Conservation (phyloP, 345 rosid genomes). For the Viola odorata region DNA sequence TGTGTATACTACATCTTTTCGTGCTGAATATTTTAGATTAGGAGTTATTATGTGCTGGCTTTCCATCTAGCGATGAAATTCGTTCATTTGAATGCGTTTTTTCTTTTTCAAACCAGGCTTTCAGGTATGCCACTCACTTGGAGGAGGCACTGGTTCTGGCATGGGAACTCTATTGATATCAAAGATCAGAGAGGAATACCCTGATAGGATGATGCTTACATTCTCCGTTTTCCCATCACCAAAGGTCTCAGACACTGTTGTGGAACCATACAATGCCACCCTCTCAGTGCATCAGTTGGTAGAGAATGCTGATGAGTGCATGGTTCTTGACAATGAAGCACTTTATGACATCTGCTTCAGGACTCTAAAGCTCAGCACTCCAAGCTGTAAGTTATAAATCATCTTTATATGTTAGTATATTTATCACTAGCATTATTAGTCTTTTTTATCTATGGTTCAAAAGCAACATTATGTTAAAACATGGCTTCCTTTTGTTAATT, state of each 20-base stretch:
- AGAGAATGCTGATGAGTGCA: slow-evolving; percentile 94
- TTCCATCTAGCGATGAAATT: neutral
- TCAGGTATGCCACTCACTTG: slow-evolving; percentile 94
- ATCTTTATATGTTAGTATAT: neutral
- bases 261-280: slow-evolving; percentile 96
- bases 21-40: no score
- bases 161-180: slow-evolving; percentile 95
- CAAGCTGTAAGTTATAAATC: slow-evolving; percentile 65
- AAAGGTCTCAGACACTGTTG: slow-evolving; percentile 97
- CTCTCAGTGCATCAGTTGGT: slow-evolving; percentile 97
- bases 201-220: slow-evolving; percentile 96
- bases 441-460: neutral
- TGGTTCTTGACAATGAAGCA: slow-evolving; percentile 97
- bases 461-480: neutral
- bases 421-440: neutral
- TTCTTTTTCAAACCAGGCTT: slow-evolving; percentile 46
- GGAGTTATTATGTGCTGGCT: neutral
- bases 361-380: slow-evolving; percentile 91
- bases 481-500: slow-evolving; percentile 5
- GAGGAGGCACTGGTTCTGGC: slow-evolving; percentile 98
- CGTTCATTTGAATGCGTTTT: slow-evolving; percentile 5
- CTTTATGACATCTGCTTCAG: slow-evolving; percentile 98
- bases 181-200: slow-evolving; percentile 93
- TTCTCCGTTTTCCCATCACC: slow-evolving; percentile 99
- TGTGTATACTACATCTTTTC: no score